A percentile compares a stretch with the other conserved stretches of the same genome.
Conservation (phyloP, 345 rosid species). For the Microthlaspi erraticum region DNA sequence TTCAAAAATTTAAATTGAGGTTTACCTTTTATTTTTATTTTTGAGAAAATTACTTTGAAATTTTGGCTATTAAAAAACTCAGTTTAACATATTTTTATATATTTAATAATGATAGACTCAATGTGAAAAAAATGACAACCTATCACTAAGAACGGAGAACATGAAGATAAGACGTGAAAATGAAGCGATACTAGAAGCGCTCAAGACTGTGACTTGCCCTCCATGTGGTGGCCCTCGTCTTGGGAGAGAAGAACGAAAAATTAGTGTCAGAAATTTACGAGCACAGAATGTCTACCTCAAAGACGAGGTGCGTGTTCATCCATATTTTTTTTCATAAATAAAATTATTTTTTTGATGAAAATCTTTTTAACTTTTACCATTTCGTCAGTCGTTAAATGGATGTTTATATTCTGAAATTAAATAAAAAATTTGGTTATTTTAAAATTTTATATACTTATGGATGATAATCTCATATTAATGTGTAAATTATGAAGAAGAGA, state of each 20-base stretch:
- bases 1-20: not conserved
- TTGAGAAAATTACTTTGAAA: not conserved
- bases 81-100: not conserved
- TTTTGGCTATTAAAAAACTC: not conserved
- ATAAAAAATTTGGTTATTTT: not conserved
- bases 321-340: not conserved
- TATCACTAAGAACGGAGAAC: constrained; percentile 58
- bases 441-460: not conserved
- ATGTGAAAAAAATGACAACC: constrained; percentile 56
- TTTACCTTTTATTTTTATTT: too few species aligned
- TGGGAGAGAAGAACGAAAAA: constrained; percentile 53
- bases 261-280: constrained; percentile 48
- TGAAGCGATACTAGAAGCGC: constrained; percentile 54
- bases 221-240: constrained; percentile 73
- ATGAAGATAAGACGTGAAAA: constrained; percentile 62
- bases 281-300: constrained; percentile 55
- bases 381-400: not conserved
- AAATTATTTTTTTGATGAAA: not conserved
- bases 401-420: not conserved
- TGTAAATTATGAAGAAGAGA: not conserved
- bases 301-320: constrained; percentile 51
- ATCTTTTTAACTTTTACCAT: not conserved
- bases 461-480: not conserved
- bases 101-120: constrained; percentile 49
- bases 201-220: constrained; percentile 65